A percentile compares a stretch with the other conserved stretches of the same genome.
Evolutionary conservation across 1,284 basidiomycete species (phyloP).

Genomic region (Malassezia globosa): DNA sequence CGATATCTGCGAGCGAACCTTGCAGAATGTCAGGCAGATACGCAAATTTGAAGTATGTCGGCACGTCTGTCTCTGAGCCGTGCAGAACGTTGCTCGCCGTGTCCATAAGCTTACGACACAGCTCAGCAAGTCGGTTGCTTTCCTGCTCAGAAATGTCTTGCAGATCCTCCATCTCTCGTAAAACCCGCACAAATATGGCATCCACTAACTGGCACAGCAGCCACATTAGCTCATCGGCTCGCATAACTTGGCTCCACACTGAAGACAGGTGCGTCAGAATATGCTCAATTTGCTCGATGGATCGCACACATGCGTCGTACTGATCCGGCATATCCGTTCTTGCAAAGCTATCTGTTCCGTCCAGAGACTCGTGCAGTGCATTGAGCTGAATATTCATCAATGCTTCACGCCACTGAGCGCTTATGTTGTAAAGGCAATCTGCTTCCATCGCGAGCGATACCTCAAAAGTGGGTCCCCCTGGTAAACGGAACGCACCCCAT

Average conservation of each 20-base stretch:
- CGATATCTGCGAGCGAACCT: slow-evolving; percentile 58
- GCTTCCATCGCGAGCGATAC: slow-evolving; percentile 24
- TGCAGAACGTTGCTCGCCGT: slow-evolving; percentile 10
- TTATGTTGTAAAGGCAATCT: slow-evolving; percentile 19
- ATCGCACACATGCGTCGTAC: slow-evolving; percentile 65
- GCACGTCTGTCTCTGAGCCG: slow-evolving; percentile 74
- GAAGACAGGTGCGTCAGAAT: slow-evolving; percentile 59
- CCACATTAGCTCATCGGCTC: slow-evolving; percentile 30
- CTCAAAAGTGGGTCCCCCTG: background rate
- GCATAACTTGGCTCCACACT: slow-evolving; percentile 59
- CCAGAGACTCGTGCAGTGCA: slow-evolving; percentile 52
- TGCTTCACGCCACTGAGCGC: slow-evolving; percentile 27
- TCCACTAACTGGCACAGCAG: slow-evolving; percentile 64
- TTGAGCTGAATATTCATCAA: slow-evolving; percentile 49
- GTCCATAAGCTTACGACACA: slow-evolving; percentile 66
- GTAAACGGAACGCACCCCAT: slow-evolving; percentile 2
- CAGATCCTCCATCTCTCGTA: slow-evolving; percentile 65
- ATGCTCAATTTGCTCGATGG: slow-evolving; percentile 59
- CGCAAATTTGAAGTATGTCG: slow-evolving; percentile 42
- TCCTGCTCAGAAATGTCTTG: slow-evolving; percentile 84
- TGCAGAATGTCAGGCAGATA: slow-evolving; percentile 42
- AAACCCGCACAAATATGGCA: slow-evolving; percentile 58
- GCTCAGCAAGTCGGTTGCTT: slow-evolving; percentile 67
- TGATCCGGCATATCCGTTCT: slow-evolving; percentile 64
- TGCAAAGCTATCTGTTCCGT: slow-evolving; percentile 60